These are phyloP conservation scores for Melanomma pulvis-pyrius DNA, from an alignment of 495 filamentous ascomycete genomes.

Conservation along the genomic window DNA sequence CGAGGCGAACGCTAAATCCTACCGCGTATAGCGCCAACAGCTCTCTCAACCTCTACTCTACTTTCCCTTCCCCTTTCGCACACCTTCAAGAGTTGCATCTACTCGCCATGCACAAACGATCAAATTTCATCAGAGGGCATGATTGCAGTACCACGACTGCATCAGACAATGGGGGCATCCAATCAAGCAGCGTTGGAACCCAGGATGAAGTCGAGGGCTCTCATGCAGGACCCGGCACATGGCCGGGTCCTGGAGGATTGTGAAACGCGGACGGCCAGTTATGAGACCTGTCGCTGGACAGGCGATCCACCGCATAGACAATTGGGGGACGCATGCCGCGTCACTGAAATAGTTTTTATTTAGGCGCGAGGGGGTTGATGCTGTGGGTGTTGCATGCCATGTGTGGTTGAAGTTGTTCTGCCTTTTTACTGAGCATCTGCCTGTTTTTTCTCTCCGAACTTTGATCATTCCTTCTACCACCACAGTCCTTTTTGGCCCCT, in stretches of 20 bases:
- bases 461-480: background rate
- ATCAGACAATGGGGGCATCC: background rate
- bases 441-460: slow-evolving; percentile 1
- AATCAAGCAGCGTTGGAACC: background rate
- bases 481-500: too few relatives aligned
- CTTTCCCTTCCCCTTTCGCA: background rate
- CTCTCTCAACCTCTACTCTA: background rate
- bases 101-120: background rate
- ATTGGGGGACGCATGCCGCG: background rate
- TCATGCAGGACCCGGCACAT: background rate
- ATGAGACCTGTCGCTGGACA: background rate
- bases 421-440: background rate
- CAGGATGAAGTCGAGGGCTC: background rate
- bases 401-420: background rate
- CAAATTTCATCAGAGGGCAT: background rate
- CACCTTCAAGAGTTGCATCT: background rate
- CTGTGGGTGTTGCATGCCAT: slow-evolving; percentile 7
- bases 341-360: slow-evolving; percentile 6
- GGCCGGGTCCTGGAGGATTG: background rate
- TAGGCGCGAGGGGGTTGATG: slow-evolving; percentile 7
- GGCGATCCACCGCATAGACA: slow-evolving; percentile 11
- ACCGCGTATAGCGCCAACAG: background rate
- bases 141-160: slow-evolving; percentile 16
- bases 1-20: too few relatives aligned
- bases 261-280: slow-evolving; percentile 1